Evolutionary conservation across 768 basidiomycete genomes (phyloP), one percentile per base, ranked within the genome.

Genomic region (Lentinula guzmanii): DNA sequence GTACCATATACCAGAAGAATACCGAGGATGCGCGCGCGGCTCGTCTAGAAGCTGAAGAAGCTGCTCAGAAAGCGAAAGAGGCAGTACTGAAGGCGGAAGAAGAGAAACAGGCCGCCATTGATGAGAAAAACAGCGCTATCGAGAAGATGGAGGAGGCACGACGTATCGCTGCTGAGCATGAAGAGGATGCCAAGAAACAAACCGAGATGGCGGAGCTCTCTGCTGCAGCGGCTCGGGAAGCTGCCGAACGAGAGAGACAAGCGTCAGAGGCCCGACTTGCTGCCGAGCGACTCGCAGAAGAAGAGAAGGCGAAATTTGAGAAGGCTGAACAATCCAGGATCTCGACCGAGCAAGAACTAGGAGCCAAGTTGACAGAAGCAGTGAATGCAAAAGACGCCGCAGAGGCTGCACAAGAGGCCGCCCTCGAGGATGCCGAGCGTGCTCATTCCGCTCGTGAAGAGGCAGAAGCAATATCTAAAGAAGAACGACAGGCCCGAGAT

Each of bases 381-480:
- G 6, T 59, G 15, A 16, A 51, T 13, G 31, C 37, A 5, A 37
- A n/a, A 31, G 11, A 16, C 5, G 43, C 33, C 11, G 43, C 48
- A 8, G 58, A 59, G 45, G 58, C 37, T 33, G 33, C n/a, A n/a
- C 43, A 45, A 15, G 34, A 51, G 33, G 33, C 43, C 24, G 45
- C 48, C 18, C 33, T 46, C 21, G 24, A 59, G 33, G 43, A 56
- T 10, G 65, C 63, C 42, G 59, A 35, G 58, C 65, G 28, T 63
- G 62, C 39, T n/a, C 55, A 46, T 67, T 33, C 51, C 42, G 28
- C 43, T 21, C n/a, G 46, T 35, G 58, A 50, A 37, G 45, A n/a
- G 21, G 58, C 58, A 10, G 58, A 48, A 28, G 46, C 16, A 37
- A 3, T n/a, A 2, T 46, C 34, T 50, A 7, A 6, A 46, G 43